These are phyloP conservation scores for Hygrocybe punicea DNA, from an alignment of 768 basidiomycete genomes.

Conservation along the genomic window DNA sequence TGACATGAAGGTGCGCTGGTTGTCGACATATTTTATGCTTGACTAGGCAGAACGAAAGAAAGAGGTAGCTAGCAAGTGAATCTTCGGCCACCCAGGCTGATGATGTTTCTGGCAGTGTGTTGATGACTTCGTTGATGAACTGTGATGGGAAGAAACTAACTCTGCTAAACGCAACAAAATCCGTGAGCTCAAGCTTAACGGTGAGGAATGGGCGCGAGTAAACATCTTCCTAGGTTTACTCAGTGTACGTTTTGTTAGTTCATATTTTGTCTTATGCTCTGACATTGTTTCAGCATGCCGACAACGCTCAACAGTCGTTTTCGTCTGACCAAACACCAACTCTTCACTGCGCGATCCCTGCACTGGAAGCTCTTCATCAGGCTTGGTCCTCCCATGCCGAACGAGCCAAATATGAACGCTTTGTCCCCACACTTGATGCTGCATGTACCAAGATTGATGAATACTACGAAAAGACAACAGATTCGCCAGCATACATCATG, in stretches of 20 bases:
- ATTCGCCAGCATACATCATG: no score
- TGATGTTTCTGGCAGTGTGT: no score
- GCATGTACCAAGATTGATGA: slow-evolving; percentile 26
- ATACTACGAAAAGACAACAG: slow-evolving; percentile 35
- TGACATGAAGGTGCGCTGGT: slow-evolving; percentile 33
- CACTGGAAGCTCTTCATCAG: slow-evolving; percentile 30
- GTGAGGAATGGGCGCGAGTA: slow-evolving; percentile 26
- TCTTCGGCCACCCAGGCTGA: no score
- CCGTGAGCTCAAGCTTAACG: slow-evolving; percentile 14
- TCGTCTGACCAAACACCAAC: slow-evolving; percentile 28
- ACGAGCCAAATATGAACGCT: slow-evolving; percentile 18
- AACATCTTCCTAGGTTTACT: slow-evolving; percentile 13
- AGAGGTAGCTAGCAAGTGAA: no score
- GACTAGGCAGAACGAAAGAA: slow-evolving; percentile 7
- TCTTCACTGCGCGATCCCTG: slow-evolving; percentile 31
- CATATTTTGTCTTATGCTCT: slow-evolving; percentile 16
- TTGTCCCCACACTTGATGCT: slow-evolving; percentile 20
- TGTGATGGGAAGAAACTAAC: slow-evolving; percentile 21
- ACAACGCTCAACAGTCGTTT: slow-evolving; percentile 33
- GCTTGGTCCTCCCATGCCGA: slow-evolving; percentile 21
- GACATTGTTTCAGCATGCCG: slow-evolving; percentile 24
- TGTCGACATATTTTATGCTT: slow-evolving; percentile 32
- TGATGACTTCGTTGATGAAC: slow-evolving; percentile 24
- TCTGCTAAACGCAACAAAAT: slow-evolving; percentile 22
- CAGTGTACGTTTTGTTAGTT: no score